These are phyloP conservation scores for Elsinoe perseae DNA, from an alignment of 2,329 filamentous ascomycete species.

Conservation along the genomic window DNA sequence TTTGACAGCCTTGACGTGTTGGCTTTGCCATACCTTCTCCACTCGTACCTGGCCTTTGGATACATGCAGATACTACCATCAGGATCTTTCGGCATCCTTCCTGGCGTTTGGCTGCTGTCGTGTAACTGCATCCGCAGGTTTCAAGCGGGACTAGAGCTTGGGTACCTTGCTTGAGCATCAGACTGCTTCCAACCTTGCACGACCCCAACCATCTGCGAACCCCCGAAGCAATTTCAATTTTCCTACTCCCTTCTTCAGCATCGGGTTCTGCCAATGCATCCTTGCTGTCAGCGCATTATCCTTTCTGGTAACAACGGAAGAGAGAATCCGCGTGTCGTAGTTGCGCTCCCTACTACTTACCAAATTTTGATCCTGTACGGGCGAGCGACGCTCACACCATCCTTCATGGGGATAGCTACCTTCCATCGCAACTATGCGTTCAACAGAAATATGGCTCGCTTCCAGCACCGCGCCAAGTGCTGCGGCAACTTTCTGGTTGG, in stretches of 20 bases:
- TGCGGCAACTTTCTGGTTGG: no score
- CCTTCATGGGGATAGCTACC: no score
- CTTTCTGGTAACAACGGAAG: not conserved
- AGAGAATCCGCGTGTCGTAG: not conserved
- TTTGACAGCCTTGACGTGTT: not conserved
- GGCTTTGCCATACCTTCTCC: not conserved
- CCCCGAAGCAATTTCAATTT: not conserved
- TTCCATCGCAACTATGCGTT: no score
- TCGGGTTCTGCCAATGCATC: not conserved
- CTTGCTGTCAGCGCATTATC: not conserved
- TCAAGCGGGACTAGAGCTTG: not conserved
- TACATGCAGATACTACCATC: not conserved
- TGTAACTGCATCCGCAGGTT: not conserved
- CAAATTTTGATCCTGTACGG: not conserved
- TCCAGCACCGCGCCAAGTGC: no score
- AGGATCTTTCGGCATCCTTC: not conserved
- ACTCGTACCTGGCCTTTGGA: not conserved
- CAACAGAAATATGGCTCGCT: no score
- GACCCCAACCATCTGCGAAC: not conserved
- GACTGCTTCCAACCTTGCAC: not conserved
- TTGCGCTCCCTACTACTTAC: not conserved
- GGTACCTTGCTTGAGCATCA: slow-evolving; percentile 8
- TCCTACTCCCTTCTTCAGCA: not conserved
- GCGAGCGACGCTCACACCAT: no score
- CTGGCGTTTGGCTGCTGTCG: not conserved